Percentiles rank a stretch among this genome's conserved stretches.
These are phyloP conservation scores for Tolypocladium nubicola DNA, from an alignment of 2,329 filamentous ascomycete species.

Conservation along the genomic window DNA sequence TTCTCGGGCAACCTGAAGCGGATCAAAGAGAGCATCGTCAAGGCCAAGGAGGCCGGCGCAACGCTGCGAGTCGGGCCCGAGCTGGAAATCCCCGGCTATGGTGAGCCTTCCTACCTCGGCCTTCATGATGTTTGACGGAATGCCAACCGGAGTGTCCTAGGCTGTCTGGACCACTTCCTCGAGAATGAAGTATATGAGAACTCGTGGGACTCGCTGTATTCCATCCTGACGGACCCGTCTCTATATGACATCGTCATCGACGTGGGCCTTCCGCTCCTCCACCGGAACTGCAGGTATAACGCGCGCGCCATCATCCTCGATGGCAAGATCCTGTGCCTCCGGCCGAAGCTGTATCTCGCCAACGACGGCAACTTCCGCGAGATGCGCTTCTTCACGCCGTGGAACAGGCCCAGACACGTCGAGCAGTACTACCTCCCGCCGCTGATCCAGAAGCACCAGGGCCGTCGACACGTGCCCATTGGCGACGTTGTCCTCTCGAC, in stretches of 20 bases:
- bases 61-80: not conserved
- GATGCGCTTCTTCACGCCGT: conserved; percentile 2
- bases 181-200: not conserved
- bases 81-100: not conserved
- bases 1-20: not conserved
- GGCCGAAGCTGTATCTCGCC: not conserved
- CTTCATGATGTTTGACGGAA: not conserved
- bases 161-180: not conserved
- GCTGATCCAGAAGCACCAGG: not conserved
- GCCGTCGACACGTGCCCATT: not conserved
- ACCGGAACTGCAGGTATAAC: not conserved
- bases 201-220: not conserved
- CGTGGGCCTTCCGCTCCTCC: not conserved
- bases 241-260: not conserved
- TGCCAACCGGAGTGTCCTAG: not conserved
- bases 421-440: conserved; percentile 1
- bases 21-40: not conserved
- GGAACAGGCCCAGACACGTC: not conserved
- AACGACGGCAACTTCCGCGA: conserved; percentile 3
- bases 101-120: not conserved
- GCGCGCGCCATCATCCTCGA: not conserved
- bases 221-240: not conserved
- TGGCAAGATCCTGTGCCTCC: not conserved
- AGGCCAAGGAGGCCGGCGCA: not conserved
- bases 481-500: not conserved